Evolutionary conservation across 1,139 yeast species (phyloP).

Genomic region (Geotrichum restrictum): DNA sequence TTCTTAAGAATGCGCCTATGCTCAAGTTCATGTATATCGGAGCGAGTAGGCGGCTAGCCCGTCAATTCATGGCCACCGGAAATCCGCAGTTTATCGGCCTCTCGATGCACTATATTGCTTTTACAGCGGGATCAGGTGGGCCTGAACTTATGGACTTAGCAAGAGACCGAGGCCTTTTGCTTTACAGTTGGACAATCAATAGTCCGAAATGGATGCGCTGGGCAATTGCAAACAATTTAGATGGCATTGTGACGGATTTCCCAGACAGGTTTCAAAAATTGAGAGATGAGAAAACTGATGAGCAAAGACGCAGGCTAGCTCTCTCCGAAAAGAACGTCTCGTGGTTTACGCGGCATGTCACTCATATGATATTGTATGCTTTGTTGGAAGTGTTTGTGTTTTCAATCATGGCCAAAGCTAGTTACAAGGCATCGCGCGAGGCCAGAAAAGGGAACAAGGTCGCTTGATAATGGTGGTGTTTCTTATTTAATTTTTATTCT

Average conservation of each 20-base stretch:
- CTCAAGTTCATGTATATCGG: slow-evolving; percentile 53
- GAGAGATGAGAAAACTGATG: not conserved
- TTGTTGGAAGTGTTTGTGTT: not conserved
- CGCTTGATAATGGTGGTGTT: not conserved
- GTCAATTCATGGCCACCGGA: slow-evolving; percentile 42
- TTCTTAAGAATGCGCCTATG: slow-evolving; percentile 43
- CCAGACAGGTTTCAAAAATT: slow-evolving; percentile 41
- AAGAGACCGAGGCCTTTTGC: slow-evolving; percentile 45
- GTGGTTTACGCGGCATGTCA: slow-evolving; percentile 2
- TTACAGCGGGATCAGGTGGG: slow-evolving; percentile 35
- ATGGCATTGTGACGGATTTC: slow-evolving; percentile 60
- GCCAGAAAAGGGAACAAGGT: not conserved
- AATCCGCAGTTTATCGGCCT: slow-evolving; percentile 31
- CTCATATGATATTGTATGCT: not conserved
- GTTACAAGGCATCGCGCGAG: not conserved
- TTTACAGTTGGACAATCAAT: slow-evolving; percentile 84
- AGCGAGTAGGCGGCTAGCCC: slow-evolving; percentile 41
- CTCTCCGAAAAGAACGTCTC: not conserved
- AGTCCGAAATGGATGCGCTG: slow-evolving; percentile 42
- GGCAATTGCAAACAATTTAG: slow-evolving; percentile 47
- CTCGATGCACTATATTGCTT: slow-evolving; percentile 36
- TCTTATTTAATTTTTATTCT: too few species aligned
- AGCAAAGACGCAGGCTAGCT: not conserved
- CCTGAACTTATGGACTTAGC: slow-evolving; percentile 38
- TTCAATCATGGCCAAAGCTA: not conserved